phyloP scores from a whole-genome alignment of 208 protist species.

The Leishmania arabica region DNA sequence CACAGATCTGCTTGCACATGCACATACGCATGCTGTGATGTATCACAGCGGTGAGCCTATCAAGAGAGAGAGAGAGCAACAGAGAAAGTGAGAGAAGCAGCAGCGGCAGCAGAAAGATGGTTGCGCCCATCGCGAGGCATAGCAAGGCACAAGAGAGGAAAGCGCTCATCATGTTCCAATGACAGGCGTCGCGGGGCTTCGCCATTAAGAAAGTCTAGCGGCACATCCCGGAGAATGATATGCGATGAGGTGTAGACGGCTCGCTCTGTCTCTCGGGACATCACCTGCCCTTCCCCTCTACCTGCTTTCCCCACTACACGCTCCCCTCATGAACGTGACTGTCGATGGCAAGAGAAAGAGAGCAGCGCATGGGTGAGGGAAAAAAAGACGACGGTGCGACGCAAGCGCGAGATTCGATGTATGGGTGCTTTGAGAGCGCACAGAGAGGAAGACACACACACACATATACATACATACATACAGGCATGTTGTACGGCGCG shows the following conservation, averaged over 20 bases:
- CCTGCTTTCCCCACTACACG: too few relatives aligned
- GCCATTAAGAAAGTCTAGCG: neutral
- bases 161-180: neutral
- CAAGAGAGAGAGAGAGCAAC: neutral
- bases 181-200: neutral
- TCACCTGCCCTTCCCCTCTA: neutral
- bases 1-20: neutral
- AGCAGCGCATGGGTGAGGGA: neutral
- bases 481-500: neutral
- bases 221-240: neutral
- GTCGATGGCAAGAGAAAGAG: neutral
- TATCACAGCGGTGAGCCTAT: neutral
- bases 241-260: neutral
- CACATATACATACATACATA: neutral
- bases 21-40: neutral
- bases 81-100: neutral
- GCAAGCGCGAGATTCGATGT: neutral
- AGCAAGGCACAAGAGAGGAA: neutral
- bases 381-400: constrained; percentile 12
- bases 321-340: neutral
- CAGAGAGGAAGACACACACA: neutral
- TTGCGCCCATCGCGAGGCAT: neutral
- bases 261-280: neutral
- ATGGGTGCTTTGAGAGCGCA: neutral
- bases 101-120: too few relatives aligned